Percentiles rank a stretch among this genome's conserved stretches.
Conservation (phyloP, 345 rosid species). For the Salix udensis region DNA sequence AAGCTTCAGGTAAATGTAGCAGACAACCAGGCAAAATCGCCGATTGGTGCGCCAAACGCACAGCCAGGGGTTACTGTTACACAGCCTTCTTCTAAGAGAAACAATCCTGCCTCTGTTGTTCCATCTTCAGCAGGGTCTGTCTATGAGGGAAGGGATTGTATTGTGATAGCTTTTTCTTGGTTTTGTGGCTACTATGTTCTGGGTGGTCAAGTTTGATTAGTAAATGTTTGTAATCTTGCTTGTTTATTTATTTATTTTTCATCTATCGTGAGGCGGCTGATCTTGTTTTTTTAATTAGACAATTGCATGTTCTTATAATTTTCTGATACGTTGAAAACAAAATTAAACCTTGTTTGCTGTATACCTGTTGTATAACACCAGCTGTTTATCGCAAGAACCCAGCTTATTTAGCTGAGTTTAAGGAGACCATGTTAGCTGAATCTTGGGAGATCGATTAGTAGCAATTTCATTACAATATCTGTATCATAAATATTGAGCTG, state of each 20-base stretch:
- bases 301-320: not conserved
- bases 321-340: not conserved
- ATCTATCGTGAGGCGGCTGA: not conserved
- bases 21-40: conserved; percentile 39
- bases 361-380: too few relatives aligned
- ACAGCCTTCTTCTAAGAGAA: conserved; percentile 39
- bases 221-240: not conserved
- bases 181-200: conserved; percentile 1
- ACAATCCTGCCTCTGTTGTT: conserved; percentile 37
- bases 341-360: not conserved
- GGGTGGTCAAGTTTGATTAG: conserved; percentile 8
- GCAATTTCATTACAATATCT: too few relatives aligned
- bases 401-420: too few relatives aligned
- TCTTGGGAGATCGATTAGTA: too few relatives aligned
- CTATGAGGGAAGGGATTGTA: conserved; percentile 16
- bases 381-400: too few relatives aligned
- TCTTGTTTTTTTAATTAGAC: not conserved
- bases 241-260: not conserved
- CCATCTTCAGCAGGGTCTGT: conserved; percentile 38
- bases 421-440: too few relatives aligned
- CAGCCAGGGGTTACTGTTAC: conserved; percentile 13
- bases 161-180: conserved; percentile 15
- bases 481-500: too few relatives aligned
- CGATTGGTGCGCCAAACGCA: conserved; percentile 47
- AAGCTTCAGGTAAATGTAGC: conserved; percentile 51